Evolutionary conservation across 371 early-diverging fungal genomes (phyloP), one percentile per base, ranked within the genome.

Genomic region (Gilbertella persicaria): DNA sequence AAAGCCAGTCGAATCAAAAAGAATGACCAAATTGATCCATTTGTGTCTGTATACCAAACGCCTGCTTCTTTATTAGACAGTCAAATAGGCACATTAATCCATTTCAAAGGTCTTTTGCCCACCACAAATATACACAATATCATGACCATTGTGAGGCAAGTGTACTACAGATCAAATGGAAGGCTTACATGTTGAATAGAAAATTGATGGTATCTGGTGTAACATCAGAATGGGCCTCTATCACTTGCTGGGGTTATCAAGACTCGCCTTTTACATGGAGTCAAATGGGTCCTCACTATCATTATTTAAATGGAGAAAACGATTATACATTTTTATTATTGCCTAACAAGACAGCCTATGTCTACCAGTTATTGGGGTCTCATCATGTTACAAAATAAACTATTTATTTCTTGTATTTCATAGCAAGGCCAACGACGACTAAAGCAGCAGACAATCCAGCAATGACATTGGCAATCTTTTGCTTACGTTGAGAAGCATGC

Each of bases 231-330:
- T 89, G 89, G 89, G 72, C 75, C 8, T 66, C 79, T 10, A 29
- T 85, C 5, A 75, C 73, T 17, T 78, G 81, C 0, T 85, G 83
- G 81, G 89, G 89, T 4, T 86, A 80, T 53, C 73, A 73, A 41
- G 87, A 89, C 47, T 75, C 87, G 3, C 87, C 87, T 1, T 72
- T 76, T 13, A 83, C 85, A 19, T 89, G 86, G 87, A 43, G 64
- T 2, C 64, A 63, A 5, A 17, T 37, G 3, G 50, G 58, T 16
- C 80, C 85, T 46, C 89, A 87, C 47, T 82, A 82, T 35, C 66
- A 70, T 39, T 63, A 74, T 44, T 25, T 71, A 14, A 78, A 66
- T 36, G 85, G 87, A n/a, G 87, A 87, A 61, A 81, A 83, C 46
- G 68, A 77, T 65, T 83, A 77, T 42, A 79, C 79, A 2, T 71